Percentiles rank a stretch among this genome's conserved stretches.
Conservation (phyloP, 2,329 filamentous ascomycete species). For the Verticillium dahliae region DNA sequence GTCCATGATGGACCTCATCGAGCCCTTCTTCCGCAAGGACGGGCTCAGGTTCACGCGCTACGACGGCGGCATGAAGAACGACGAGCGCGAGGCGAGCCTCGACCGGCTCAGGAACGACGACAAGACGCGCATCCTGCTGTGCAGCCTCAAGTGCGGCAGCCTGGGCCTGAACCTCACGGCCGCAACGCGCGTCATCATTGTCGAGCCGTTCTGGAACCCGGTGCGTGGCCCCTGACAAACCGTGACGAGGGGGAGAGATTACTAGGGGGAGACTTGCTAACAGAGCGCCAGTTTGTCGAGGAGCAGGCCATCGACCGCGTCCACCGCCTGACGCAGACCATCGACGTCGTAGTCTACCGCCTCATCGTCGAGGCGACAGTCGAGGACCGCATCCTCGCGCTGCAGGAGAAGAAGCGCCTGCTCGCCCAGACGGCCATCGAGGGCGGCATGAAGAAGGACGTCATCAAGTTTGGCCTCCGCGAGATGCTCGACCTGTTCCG, state of each 20-base stretch:
- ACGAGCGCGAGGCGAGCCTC: slow-evolving; percentile 81
- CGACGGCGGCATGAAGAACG: slow-evolving; percentile 92
- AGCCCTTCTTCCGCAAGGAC: slow-evolving; percentile 76
- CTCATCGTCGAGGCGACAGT: slow-evolving; percentile 82
- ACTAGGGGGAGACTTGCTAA: too few relatives aligned
- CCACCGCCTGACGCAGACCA: slow-evolving; percentile 93
- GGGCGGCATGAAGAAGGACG: slow-evolving; percentile 51
- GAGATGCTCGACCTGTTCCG: slow-evolving; percentile 51
- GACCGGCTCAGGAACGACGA: slow-evolving; percentile 68
- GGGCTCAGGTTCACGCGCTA: slow-evolving; percentile 81
- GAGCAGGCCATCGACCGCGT: slow-evolving; percentile 98
- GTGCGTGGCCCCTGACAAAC: slow-evolving; percentile 36
- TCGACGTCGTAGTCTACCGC: slow-evolving; percentile 92
- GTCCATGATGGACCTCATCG: slow-evolving; percentile 92
- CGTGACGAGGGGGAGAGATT: too few relatives aligned
- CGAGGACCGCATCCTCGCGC: slow-evolving; percentile 87
- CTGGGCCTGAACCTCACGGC: slow-evolving; percentile 91
- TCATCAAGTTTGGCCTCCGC: slow-evolving; percentile 3
- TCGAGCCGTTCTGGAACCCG: slow-evolving; percentile 98
- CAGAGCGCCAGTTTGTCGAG: slow-evolving; percentile 68
- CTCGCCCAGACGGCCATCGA: slow-evolving; percentile 91
- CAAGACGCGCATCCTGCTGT: slow-evolving; percentile 75
- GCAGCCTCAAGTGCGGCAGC: slow-evolving; percentile 88
- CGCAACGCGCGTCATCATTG: slow-evolving; percentile 84
- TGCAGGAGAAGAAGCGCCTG: slow-evolving; percentile 89